phyloP scores from a whole-genome alignment of 257 asterid genomes.

The Ehretia macrophylla region DNA sequence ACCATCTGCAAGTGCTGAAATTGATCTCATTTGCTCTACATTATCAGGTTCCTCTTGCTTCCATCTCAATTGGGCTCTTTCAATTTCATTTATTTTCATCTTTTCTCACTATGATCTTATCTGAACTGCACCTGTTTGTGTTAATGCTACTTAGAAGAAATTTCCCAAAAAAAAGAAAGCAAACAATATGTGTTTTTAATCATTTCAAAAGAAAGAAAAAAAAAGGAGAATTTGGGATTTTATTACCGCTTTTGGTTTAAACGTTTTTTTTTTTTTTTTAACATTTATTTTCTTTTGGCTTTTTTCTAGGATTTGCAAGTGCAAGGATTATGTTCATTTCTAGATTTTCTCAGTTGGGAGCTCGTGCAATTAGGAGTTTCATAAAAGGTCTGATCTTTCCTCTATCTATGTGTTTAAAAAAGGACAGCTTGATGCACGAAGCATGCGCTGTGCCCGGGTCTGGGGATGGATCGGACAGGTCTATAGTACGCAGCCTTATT shows the following conservation, averaged over 20 bases:
- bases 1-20: not conserved
- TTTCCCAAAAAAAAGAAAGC: not conserved
- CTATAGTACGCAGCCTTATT: no score
- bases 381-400: constrained; percentile 12
- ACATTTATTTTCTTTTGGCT: no score
- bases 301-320: not conserved
- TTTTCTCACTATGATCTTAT: not conserved
- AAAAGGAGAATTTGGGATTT: no score
- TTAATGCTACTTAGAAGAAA: not conserved
- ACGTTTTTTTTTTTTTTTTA: no score
- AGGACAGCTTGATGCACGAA: not conserved
- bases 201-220: no score
- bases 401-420: not conserved
- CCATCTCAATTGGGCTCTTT: not conserved
- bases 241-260: no score
- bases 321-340: constrained; percentile 19
- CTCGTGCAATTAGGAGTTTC: constrained; percentile 17
- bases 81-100: not conserved
- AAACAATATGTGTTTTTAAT: not conserved
- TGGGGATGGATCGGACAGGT: not conserved
- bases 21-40: not conserved
- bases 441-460: not conserved
- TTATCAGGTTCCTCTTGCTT: not conserved
- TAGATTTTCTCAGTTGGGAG: constrained; percentile 20
- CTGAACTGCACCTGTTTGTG: not conserved